These are phyloP conservation scores for Cordyceps sp. DNA, from an alignment of 2,329 filamentous ascomycete genomes.

Conservation along the genomic window DNA sequence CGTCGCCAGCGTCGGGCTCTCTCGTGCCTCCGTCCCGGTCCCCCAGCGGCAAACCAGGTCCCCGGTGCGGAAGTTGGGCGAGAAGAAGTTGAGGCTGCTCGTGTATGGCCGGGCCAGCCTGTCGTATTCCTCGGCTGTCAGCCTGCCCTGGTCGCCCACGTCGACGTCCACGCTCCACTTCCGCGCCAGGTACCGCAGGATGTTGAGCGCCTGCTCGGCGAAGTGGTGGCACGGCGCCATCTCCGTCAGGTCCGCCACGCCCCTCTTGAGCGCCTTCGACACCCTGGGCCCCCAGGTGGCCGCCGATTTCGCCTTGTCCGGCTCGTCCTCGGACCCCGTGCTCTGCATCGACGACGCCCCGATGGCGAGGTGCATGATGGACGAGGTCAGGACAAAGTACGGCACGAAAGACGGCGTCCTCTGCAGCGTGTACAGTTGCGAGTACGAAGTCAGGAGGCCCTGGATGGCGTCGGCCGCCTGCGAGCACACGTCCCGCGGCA, in stretches of 20 bases:
- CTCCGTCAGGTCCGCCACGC: constrained; percentile 39
- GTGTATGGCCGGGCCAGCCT: constrained; percentile 28
- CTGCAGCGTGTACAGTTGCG: constrained; percentile 39
- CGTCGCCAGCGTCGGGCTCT: too few species aligned
- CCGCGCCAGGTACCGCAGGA: constrained; percentile 37
- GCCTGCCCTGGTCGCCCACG: constrained; percentile 12
- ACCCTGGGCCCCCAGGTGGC: constrained; percentile 21
- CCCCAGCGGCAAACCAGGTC: constrained; percentile 34
- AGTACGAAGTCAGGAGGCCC: constrained; percentile 36
- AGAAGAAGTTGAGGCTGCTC: constrained; percentile 39
- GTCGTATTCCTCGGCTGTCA: constrained; percentile 19
- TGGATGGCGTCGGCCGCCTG: constrained; percentile 44
- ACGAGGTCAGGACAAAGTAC: constrained; percentile 42
- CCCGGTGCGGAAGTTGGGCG: constrained; percentile 27
- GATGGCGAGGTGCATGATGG: constrained; percentile 44
- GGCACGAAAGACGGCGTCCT: constrained; percentile 44
- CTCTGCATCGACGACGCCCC: constrained; percentile 18
- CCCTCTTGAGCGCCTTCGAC: constrained; percentile 29
- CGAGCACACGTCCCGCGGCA: constrained; percentile 48
- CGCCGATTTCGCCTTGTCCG: constrained; percentile 13
- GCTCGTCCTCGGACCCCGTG: constrained; percentile 3
- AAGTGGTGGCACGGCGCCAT: constrained; percentile 47
- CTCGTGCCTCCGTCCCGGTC: neutral
- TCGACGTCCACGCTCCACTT: constrained; percentile 42
- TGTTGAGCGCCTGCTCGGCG: constrained; percentile 42